phyloP scores from a whole-genome alignment of 805 yeast genomes.

The Metschnikowia continentalis region DNA sequence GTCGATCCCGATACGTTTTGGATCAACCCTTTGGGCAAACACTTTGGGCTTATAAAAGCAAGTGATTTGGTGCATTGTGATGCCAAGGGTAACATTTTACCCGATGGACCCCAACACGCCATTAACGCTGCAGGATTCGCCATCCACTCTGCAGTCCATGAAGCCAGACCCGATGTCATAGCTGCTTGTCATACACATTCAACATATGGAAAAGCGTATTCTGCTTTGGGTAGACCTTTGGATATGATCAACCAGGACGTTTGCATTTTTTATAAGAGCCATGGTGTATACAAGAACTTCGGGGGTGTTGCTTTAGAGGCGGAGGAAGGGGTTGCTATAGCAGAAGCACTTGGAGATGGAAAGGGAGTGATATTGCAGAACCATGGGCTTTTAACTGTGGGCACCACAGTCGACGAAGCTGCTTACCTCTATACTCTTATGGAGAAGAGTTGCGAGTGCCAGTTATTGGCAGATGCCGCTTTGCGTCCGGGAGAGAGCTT shows the following conservation, averaged over 20 bases:
- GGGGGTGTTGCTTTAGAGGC: slow-evolving; percentile 76
- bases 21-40: slow-evolving; percentile 86
- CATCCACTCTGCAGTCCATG: slow-evolving; percentile 64
- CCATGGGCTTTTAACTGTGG: slow-evolving; percentile 72
- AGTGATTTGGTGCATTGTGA: slow-evolving; percentile 46
- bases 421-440: slow-evolving; percentile 59
- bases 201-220: slow-evolving; percentile 58
- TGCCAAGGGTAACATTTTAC: slow-evolving; percentile 55
- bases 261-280: slow-evolving; percentile 62
- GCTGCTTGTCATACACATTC: slow-evolving; percentile 76
- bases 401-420: slow-evolving; percentile 69
- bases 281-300: slow-evolving; percentile 61
- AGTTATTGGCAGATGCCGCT: slow-evolving; percentile 57
- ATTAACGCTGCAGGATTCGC: slow-evolving; percentile 69
- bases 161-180: slow-evolving; percentile 63
- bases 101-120: slow-evolving; percentile 52
- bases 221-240: slow-evolving; percentile 59
- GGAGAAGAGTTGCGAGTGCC: slow-evolving; percentile 66
- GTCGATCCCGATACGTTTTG: slow-evolving; percentile 76
- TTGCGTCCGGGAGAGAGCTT: slow-evolving; percentile 35
- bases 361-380: slow-evolving; percentile 60
- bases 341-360: slow-evolving; percentile 56
- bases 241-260: slow-evolving; percentile 82
- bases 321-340: slow-evolving; percentile 60
- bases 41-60: slow-evolving; percentile 47